A percentile compares a stretch with the other conserved stretches of the same genome.
Evolutionary conservation across 257 asterid genomes (phyloP).

Genomic region (Dorcoceras hygrometricum): DNA sequence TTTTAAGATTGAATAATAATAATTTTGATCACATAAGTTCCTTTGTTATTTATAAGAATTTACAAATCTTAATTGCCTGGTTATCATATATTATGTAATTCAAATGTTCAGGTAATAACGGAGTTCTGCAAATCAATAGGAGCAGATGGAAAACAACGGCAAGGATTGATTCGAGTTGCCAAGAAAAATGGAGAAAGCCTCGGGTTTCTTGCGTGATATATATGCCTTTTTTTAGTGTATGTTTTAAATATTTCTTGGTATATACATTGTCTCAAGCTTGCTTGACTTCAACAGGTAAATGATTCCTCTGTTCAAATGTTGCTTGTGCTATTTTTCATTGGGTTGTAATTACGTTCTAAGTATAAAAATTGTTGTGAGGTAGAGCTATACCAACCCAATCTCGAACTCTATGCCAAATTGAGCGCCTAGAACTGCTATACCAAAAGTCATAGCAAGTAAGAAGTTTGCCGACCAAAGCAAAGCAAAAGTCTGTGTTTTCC

Average conservation of each 20-base stretch:
- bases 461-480: not conserved
- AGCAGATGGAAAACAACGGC: slow-evolving; percentile 46
- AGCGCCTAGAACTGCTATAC: not conserved
- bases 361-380: too few species aligned
- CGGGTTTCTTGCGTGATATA: slow-evolving; percentile 40
- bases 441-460: not conserved
- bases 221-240: not conserved
- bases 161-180: slow-evolving; percentile 49
- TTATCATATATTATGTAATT: too few species aligned
- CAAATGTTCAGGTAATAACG: slow-evolving; percentile 40
- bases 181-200: slow-evolving; percentile 52
- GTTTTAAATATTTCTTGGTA: too few species aligned
- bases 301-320: not conserved
- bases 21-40: too few species aligned
- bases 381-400: too few species aligned
- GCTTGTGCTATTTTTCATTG: too few species aligned
- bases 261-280: not conserved
- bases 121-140: slow-evolving; percentile 26
- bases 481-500: not conserved
- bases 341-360: not conserved
- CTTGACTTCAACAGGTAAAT: not conserved
- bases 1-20: too few species aligned
- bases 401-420: not conserved
- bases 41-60: too few species aligned
- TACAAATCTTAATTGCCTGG: too few species aligned